Evolutionary conservation across 2,329 filamentous ascomycete species (phyloP).

Genomic region (Podosphaera aphanis): DNA sequence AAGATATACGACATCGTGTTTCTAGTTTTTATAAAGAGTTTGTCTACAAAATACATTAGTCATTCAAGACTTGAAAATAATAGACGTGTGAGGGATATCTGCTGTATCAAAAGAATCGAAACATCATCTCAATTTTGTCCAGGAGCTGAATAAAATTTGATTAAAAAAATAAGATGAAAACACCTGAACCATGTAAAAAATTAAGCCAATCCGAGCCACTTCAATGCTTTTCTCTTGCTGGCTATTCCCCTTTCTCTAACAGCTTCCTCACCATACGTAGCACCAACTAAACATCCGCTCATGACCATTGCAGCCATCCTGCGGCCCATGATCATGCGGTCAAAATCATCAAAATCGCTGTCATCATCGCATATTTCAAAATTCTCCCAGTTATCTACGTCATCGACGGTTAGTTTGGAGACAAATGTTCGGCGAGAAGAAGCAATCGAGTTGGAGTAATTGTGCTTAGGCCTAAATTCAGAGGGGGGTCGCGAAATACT

Average conservation of each 20-base stretch:
- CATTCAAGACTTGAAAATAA: no score
- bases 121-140: no score
- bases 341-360: slow-evolving; percentile 15
- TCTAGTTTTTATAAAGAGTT: no score
- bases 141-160: no score
- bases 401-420: not conserved
- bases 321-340: slow-evolving; percentile 15
- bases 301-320: not conserved
- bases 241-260: slow-evolving; percentile 5
- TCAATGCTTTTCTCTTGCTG: slow-evolving; percentile 17
- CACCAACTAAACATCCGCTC: not conserved
- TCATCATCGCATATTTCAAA: slow-evolving; percentile 15
- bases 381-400: slow-evolving; percentile 11
- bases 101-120: no score
- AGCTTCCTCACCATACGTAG: slow-evolving; percentile 1
- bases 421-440: not conserved
- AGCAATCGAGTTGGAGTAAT: not conserved
- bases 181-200: no score
- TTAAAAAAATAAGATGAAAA: no score
- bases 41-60: no score
- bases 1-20: no score
- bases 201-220: slow-evolving; percentile 17
- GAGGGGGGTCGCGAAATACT: not conserved
- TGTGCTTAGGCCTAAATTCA: slow-evolving; percentile 1
- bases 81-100: no score